phyloP scores from a whole-genome alignment of 2,329 filamentous ascomycete genomes.

The Aschersonia sp. region DNA sequence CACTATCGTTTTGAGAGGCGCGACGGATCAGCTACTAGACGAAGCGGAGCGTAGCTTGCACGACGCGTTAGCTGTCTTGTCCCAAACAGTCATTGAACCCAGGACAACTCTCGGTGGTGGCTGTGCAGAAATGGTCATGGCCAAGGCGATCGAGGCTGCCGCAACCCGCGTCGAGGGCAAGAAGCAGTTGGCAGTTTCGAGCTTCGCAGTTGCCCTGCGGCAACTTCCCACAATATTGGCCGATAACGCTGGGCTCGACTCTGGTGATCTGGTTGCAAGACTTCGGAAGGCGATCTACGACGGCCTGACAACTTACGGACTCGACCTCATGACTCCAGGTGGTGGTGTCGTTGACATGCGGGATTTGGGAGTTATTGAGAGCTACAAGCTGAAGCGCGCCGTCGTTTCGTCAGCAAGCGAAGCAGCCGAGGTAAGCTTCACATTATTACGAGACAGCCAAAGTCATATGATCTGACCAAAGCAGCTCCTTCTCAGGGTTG shows the following conservation, averaged over 20 bases:
- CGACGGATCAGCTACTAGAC: slow-evolving; percentile 91
- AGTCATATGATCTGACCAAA: not conserved
- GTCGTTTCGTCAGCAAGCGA: slow-evolving; percentile 94
- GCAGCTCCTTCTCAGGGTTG: slow-evolving; percentile 81
- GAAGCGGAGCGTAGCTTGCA: slow-evolving; percentile 93
- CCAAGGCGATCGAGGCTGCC: slow-evolving; percentile 87
- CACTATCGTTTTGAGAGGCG: slow-evolving; percentile 90
- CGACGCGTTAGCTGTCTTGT: slow-evolving; percentile 89
- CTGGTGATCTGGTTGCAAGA: slow-evolving; percentile 80
- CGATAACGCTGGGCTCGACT: slow-evolving; percentile 94
- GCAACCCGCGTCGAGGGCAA: slow-evolving; percentile 93
- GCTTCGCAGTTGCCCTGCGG: slow-evolving; percentile 76
- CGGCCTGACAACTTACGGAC: slow-evolving; percentile 78
- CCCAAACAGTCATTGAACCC: slow-evolving; percentile 90
- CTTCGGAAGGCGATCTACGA: slow-evolving; percentile 91
- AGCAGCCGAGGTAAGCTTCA: slow-evolving; percentile 72
- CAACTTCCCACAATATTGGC: slow-evolving; percentile 94
- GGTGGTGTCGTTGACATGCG: slow-evolving; percentile 94
- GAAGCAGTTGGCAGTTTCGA: slow-evolving; percentile 83
- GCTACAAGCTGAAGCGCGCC: slow-evolving; percentile 97
- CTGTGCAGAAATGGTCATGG: slow-evolving; percentile 98
- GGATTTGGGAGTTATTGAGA: slow-evolving; percentile 87
- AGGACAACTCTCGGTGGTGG: slow-evolving; percentile 89
- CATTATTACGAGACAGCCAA: not conserved
- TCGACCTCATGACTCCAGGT: slow-evolving; percentile 79